These are phyloP conservation scores for Raffaelea arxii DNA, from an alignment of 2,329 filamentous ascomycete genomes.

Conservation along the genomic window DNA sequence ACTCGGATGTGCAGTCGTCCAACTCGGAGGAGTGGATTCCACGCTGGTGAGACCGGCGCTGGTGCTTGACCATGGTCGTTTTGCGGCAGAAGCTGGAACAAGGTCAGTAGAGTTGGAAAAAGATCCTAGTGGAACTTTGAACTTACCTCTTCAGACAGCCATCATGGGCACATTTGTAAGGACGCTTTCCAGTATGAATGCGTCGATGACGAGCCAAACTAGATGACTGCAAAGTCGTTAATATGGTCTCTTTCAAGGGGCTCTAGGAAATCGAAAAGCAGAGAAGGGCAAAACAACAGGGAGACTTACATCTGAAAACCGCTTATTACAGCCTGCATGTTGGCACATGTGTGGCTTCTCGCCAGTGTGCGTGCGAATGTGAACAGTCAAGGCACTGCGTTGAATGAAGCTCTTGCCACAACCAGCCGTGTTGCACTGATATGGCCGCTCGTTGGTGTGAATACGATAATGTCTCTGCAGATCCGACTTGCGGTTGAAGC, in stretches of 20 bases:
- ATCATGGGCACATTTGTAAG: slow-evolving; percentile 51
- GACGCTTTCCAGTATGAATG: slow-evolving; percentile 58
- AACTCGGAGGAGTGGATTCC: slow-evolving; percentile 46
- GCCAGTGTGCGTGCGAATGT: slow-evolving; percentile 73
- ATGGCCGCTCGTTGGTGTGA: slow-evolving; percentile 62
- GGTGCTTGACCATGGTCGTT: slow-evolving; percentile 62
- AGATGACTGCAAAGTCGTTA: slow-evolving; percentile 42
- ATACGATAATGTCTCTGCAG: slow-evolving; percentile 61
- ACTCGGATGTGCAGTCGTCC: slow-evolving; percentile 46
- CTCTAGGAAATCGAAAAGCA: too few species aligned
- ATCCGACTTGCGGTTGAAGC: slow-evolving; percentile 64
- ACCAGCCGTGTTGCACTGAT: slow-evolving; percentile 47
- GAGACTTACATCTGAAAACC: slow-evolving; percentile 56
- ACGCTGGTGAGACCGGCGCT: slow-evolving; percentile 51
- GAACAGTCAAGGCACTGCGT: slow-evolving; percentile 58
- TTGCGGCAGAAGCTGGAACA: slow-evolving; percentile 57
- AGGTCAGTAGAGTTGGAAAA: slow-evolving; percentile 5
- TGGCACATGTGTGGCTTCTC: slow-evolving; percentile 64
- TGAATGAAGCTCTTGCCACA: slow-evolving; percentile 66
- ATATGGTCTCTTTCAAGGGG: slow-evolving; percentile 19
- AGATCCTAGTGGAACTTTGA: not conserved
- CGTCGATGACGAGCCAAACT: slow-evolving; percentile 55
- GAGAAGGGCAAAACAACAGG: not conserved
- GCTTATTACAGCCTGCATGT: slow-evolving; percentile 55
- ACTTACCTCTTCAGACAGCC: slow-evolving; percentile 54